Conservation (phyloP, 2,329 filamentous ascomycete species). For the Thelonectria blattea region DNA sequence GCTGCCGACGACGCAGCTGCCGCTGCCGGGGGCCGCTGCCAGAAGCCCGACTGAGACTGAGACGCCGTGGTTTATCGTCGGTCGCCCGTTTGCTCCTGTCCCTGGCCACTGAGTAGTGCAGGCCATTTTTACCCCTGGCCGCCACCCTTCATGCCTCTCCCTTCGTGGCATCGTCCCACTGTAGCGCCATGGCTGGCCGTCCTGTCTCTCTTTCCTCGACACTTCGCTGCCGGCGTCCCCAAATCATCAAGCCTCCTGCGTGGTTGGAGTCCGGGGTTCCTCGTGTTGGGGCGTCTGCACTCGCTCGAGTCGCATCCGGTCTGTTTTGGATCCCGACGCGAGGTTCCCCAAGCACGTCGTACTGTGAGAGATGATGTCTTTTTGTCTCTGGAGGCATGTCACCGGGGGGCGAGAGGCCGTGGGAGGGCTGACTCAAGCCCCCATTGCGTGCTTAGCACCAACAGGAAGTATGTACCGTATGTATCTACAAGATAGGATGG, state of each 20-base stretch:
- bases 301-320: neutral
- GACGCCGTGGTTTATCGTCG: conserved; percentile 21
- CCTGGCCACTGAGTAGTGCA: conserved; percentile 9
- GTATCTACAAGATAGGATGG: too few species aligned
- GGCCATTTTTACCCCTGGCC: conserved; percentile 12
- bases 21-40: conserved; percentile 1
- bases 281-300: conserved; percentile 1
- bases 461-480: too few species aligned
- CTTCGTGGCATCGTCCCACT: conserved; percentile 35
- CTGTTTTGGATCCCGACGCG: neutral
- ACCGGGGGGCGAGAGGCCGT: neutral
- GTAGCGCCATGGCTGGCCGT: conserved; percentile 34
- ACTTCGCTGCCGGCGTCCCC: conserved; percentile 1
- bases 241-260: conserved; percentile 7
- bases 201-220: conserved; percentile 3
- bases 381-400: conserved; percentile 1
- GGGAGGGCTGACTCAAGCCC: neutral
- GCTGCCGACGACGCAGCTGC: neutral
- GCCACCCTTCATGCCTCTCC: conserved; percentile 29
- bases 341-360: neutral
- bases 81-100: neutral
- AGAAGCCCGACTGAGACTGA: conserved; percentile 13
- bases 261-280: conserved; percentile 6
- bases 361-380: neutral
- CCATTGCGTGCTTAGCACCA: neutral